Evolutionary conservation across 495 filamentous ascomycete genomes (phyloP), one percentile per base, ranked within the genome.

Genomic region (Trichoderma virens): DNA sequence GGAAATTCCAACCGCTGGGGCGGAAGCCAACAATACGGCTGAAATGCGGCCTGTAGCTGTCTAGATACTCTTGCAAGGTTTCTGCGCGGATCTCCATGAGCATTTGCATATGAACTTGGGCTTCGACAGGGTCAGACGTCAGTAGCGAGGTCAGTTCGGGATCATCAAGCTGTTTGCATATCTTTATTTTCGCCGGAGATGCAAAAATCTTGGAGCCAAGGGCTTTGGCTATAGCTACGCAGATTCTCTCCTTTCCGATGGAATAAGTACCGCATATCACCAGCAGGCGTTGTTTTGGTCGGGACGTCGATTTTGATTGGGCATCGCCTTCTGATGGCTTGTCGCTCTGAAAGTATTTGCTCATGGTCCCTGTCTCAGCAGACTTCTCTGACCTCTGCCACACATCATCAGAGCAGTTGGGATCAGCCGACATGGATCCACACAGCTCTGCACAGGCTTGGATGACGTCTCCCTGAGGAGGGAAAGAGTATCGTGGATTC

Each of bases 211-310:
- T 97, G 70, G 87, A 89, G 54, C 86, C 79, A 11, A 98, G 85
- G 3, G 94, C 93, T 64, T 85, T 81, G 8, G 94, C 94, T 65
- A 98, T 94, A 63, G 91, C 93, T 23, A 95, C 75, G 74, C 94
- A 98, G 69, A 99, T 90, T 63, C 92, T 87, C 73, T 99, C 94
- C 78, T 99, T 99, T 73, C 94, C 94, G 68, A 99, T 99, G 65
- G 86, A 91, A 78, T 99, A 99, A 2, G 94, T 99, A 63, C 94
- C 94, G 66, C 97, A 92, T 9, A 99, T 85, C 23, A 99, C 89
- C 2, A 99, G 83, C 8, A 99, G 82, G 25, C 91, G 86, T 51
- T 72, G 62, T 23, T 68, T 71, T 27, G 65, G 59, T n/a, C 20
- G 2, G 27, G 51, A 18, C 13, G 18, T 56, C 9, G 25, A 16